Conservation (phyloP, 2,329 filamentous ascomycete species). For the Aciculosporium take region DNA sequence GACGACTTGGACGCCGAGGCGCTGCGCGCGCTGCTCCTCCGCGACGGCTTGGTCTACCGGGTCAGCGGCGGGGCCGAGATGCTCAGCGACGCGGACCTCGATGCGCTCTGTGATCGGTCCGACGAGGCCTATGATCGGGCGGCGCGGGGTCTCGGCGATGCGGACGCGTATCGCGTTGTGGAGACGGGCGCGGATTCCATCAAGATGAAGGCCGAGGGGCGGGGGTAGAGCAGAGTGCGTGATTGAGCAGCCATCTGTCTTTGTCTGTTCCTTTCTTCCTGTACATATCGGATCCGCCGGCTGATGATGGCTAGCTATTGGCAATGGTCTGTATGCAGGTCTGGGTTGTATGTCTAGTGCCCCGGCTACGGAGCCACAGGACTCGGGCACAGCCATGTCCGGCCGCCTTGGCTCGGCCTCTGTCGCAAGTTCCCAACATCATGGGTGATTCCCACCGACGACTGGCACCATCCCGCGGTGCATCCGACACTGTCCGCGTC, state of each 20-base stretch:
- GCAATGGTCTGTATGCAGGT: too few relatives aligned
- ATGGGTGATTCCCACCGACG: too few relatives aligned
- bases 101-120: constrained; percentile 62
- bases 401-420: too few relatives aligned
- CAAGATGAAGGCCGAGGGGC: constrained; percentile 18
- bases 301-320: too few relatives aligned
- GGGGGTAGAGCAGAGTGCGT: neutral
- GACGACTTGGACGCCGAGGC: constrained; percentile 46
- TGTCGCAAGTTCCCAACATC: too few relatives aligned
- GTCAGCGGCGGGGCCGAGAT: constrained; percentile 48
- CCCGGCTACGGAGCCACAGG: too few relatives aligned
- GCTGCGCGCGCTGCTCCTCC: constrained; percentile 47
- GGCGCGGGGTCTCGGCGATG: constrained; percentile 62
- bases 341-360: too few relatives aligned
- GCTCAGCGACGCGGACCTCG: constrained; percentile 61
- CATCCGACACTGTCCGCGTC: too few relatives aligned
- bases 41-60: constrained; percentile 55
- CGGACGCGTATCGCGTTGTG: constrained; percentile 60
- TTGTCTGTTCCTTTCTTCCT: neutral
- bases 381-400: too few relatives aligned
- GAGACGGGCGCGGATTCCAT: constrained; percentile 54
- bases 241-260: neutral
- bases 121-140: constrained; percentile 53
- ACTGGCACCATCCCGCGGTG: too few relatives aligned
- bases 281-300: too few relatives aligned